phyloP scores from a whole-genome alignment of 2,329 filamentous ascomycete genomes.

The Pseudofabraea citricarpa region DNA sequence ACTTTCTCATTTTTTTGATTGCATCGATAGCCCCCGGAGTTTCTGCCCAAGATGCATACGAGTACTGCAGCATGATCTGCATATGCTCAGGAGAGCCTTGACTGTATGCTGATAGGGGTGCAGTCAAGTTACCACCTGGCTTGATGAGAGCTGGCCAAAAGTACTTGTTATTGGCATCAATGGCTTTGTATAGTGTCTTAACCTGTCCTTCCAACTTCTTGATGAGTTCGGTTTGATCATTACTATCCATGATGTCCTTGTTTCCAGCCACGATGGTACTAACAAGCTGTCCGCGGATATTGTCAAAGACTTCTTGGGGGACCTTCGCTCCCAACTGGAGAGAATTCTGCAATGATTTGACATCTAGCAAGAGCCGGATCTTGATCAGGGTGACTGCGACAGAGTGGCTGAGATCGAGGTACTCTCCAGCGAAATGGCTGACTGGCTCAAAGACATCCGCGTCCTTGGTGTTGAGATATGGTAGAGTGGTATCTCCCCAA shows the following conservation, averaged over 20 bases:
- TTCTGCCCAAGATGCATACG: conserved; percentile 21
- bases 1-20: too few species aligned
- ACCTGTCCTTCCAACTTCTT: conserved; percentile 22
- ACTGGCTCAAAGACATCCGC: conserved; percentile 37
- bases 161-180: conserved; percentile 19
- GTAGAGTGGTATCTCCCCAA: conserved; percentile 27
- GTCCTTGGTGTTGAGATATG: conserved; percentile 32
- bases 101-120: conserved; percentile 8
- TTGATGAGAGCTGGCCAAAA: conserved; percentile 23
- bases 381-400: conserved; percentile 31
- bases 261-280: conserved; percentile 18
- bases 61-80: conserved; percentile 20
- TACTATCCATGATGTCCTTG: conserved; percentile 12
- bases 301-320: conserved; percentile 26
- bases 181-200: conserved; percentile 13
- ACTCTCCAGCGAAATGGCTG: conserved; percentile 11
- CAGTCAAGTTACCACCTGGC: conserved; percentile 17
- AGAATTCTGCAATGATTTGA: conserved; percentile 11
- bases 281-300: conserved; percentile 16
- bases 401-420: conserved; percentile 10
- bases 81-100: conserved; percentile 20
- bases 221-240: conserved; percentile 13
- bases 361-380: conserved; percentile 29
- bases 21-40: conserved; percentile 23
- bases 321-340: too few species aligned